Base-by-base conservation (phyloP, 306 rosid genomes). In the Cyamopsis tetragonoloba region DNA sequence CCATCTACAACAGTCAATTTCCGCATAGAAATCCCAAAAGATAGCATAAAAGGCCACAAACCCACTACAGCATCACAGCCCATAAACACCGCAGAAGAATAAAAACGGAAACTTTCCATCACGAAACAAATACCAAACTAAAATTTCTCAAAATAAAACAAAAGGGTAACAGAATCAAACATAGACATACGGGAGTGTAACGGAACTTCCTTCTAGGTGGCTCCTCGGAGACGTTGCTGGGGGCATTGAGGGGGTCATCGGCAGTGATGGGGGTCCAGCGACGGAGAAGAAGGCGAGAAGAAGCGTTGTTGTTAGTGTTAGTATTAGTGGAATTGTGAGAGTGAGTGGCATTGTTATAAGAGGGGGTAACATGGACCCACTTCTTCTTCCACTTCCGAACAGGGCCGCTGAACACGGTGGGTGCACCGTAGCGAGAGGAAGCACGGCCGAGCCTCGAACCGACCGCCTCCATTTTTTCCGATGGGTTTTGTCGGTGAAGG, bases 381-480 rank as follows among this genome's bases (percentile, higher is more conserved):
- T 77, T 86, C 89, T 95, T 95, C 92, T 86, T 84, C 99, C 99
- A 93, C 79, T 84, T 90, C 58, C 99, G 56, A 8, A 95, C 99
- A 1, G 97, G 96, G 59, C 99, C 99, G 24, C 75, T 90, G 88
- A 95, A 95, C 4, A 90, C 99, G 7, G 96, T 26, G 2, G 99
- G 70, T 58, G 93, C 73, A 65, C 97, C 97, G 84, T 95, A 95
- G 11, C 99, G 88, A 19, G 99, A 90, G 13, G 99, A 88, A 0
- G 89, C 95, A 4, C 99, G 88, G 75, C 99, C 91, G 17, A 91
- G 60, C 69, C 99, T 78, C 1, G 96, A 90, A 41, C 99, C 91
- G 26, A 87, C 82, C 28, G 91, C 95, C 58, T 95, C 99, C 99
- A 95, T 93, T n/a, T 93, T n/a, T 50, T 57, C 42, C 19, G 34